These are phyloP conservation scores for Lactarius hengduanensis DNA, from an alignment of 768 basidiomycete genomes.

Conservation along the genomic window DNA sequence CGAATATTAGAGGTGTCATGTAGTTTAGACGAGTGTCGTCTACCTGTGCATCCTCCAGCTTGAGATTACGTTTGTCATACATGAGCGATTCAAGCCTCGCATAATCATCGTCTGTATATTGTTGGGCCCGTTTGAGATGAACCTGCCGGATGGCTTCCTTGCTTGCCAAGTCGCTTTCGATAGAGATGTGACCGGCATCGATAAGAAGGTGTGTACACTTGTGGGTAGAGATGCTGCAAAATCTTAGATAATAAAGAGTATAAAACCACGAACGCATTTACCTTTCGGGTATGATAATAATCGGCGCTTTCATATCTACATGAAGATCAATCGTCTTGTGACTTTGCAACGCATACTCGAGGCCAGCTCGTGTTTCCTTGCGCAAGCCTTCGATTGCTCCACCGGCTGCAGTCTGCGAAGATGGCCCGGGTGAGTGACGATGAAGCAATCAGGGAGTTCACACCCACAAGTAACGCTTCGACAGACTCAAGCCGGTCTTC, in stretches of 20 bases:
- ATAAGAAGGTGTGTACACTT: slow-evolving; percentile 84
- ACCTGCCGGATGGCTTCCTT: slow-evolving; percentile 77
- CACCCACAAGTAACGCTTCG: slow-evolving; percentile 78
- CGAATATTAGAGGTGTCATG: slow-evolving; percentile 8
- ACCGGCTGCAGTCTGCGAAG: slow-evolving; percentile 75
- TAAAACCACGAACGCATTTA: slow-evolving; percentile 36
- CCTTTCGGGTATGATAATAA: slow-evolving; percentile 97
- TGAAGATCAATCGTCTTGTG: slow-evolving; percentile 97
- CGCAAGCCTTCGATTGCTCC: slow-evolving; percentile 90
- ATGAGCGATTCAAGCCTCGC: slow-evolving; percentile 83
- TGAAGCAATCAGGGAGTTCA: slow-evolving; percentile 20
- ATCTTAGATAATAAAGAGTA: slow-evolving; percentile 11
- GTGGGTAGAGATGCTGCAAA: slow-evolving; percentile 64
- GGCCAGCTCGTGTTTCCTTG: slow-evolving; percentile 89
- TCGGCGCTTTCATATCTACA: slow-evolving; percentile 93
- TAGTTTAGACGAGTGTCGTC: slow-evolving; percentile 23
- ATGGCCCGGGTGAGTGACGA: slow-evolving; percentile 11
- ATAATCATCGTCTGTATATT: slow-evolving; percentile 88
- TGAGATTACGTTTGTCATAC: slow-evolving; percentile 89
- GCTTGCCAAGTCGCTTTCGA: slow-evolving; percentile 86
- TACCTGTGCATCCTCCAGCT: slow-evolving; percentile 89
- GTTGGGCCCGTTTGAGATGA: slow-evolving; percentile 76
- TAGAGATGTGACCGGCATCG: slow-evolving; percentile 95
- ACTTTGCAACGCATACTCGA: slow-evolving; percentile 89
- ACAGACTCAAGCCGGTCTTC: slow-evolving; percentile 94